Evolutionary conservation across 257 asterid genomes (phyloP).

Genomic region (Solanum gracilifrons): DNA sequence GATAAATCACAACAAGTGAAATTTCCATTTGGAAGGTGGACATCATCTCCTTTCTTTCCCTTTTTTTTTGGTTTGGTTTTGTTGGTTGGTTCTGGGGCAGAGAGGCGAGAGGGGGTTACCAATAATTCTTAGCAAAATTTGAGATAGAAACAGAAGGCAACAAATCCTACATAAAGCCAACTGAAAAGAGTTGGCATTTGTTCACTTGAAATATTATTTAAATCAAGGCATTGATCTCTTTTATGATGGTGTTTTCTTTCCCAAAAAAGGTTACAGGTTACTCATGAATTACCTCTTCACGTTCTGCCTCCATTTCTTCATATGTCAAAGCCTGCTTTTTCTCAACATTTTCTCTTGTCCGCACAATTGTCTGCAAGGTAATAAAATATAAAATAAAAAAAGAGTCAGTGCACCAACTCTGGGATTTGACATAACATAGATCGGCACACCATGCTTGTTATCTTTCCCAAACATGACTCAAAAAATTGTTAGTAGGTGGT

Average conservation of each 20-base stretch:
- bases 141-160: background rate
- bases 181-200: background rate
- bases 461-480: background rate
- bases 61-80: background rate
- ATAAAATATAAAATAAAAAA: background rate
- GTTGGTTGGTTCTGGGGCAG: background rate
- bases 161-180: background rate
- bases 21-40: background rate
- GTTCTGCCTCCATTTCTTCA: conserved; percentile 96
- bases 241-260: background rate
- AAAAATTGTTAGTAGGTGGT: background rate
- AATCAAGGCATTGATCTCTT: background rate
- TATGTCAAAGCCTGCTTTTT: conserved; percentile 96
- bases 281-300: conserved; percentile 67
- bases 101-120: background rate
- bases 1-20: background rate
- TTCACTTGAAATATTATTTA: background rate
- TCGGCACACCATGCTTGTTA: background rate
- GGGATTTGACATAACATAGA: background rate
- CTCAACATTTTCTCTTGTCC: conserved; percentile 87
- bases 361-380: conserved; percentile 56
- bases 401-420: background rate
- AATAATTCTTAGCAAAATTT: background rate
- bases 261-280: background rate
- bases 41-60: background rate